Evolutionary conservation across 306 rosid genomes (phyloP).

Genomic region (Begonia fuchsioides): DNA sequence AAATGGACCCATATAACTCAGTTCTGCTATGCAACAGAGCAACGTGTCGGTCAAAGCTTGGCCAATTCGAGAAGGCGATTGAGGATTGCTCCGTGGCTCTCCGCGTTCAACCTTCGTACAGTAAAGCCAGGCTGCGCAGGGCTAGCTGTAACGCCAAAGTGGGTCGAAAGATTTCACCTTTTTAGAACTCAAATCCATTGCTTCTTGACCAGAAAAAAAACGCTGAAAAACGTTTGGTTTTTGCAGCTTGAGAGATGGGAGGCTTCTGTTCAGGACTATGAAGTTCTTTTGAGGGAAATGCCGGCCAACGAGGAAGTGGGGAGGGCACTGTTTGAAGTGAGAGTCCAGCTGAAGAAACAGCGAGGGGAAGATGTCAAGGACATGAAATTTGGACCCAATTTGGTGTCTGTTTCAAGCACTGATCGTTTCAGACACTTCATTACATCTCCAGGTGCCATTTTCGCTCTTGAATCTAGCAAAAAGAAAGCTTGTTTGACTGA

Average conservation of each 20-base stretch:
- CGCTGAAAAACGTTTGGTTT: slow-evolving; percentile 1
- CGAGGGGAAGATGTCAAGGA: slow-evolving; percentile 61
- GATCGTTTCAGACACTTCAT: slow-evolving; percentile 75
- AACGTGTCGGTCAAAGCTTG: slow-evolving; percentile 81
- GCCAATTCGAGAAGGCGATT: slow-evolving; percentile 79
- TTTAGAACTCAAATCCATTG: neutral
- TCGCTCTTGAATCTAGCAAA: neutral
- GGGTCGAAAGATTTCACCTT: neutral
- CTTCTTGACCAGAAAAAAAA: too few relatives aligned
- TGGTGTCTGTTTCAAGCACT: slow-evolving; percentile 53
- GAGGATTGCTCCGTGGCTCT: slow-evolving; percentile 89
- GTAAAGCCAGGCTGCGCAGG: slow-evolving; percentile 80
- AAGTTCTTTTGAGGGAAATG: slow-evolving; percentile 55
- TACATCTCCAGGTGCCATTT: slow-evolving; percentile 55
- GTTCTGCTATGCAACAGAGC: slow-evolving; percentile 85
- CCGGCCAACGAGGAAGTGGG: slow-evolving; percentile 93
- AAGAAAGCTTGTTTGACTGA: neutral
- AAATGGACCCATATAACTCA: slow-evolving; percentile 55
- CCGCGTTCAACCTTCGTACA: slow-evolving; percentile 51
- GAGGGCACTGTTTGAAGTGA: slow-evolving; percentile 68
- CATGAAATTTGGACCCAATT: slow-evolving; percentile 67
- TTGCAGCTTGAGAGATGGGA: slow-evolving; percentile 79
- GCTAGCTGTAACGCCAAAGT: slow-evolving; percentile 91
- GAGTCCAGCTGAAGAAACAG: slow-evolving; percentile 46
- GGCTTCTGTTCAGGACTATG: slow-evolving; percentile 80